Conservation (phyloP, 108 stramenopile species). For the Nitzschia sp. region DNA sequence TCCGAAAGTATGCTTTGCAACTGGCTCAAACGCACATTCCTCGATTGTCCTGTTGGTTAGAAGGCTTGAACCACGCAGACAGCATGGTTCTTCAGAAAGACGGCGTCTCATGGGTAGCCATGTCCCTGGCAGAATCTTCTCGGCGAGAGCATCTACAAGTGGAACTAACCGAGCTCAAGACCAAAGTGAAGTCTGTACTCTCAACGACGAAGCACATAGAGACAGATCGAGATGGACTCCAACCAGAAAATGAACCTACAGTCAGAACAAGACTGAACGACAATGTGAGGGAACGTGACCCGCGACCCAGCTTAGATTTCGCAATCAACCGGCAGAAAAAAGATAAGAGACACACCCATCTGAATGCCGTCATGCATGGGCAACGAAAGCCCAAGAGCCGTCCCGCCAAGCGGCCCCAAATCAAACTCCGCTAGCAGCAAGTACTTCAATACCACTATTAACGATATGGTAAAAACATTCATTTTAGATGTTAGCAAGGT, state of each 20-base stretch:
- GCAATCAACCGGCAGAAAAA: not conserved
- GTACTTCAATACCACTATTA: too few species aligned
- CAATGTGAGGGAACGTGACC: not conserved
- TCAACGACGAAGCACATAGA: constrained; percentile 22
- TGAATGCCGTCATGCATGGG: not conserved
- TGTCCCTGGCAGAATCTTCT: constrained; percentile 3
- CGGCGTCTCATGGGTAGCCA: constrained; percentile 4
- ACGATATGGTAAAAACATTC: too few species aligned
- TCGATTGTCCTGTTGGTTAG: constrained; percentile 39
- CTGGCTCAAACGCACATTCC: constrained; percentile 30
- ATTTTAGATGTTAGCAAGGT: too few species aligned
- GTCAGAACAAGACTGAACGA: constrained; percentile 2
- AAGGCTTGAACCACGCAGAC: constrained; percentile 45
- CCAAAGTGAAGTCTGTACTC: constrained; percentile 20
- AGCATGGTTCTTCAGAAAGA: constrained; percentile 13
- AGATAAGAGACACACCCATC: not conserved
- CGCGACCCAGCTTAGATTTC: not conserved
- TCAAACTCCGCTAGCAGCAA: too few species aligned
- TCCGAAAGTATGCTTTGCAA: constrained; percentile 17
- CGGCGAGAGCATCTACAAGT: constrained; percentile 13
- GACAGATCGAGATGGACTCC: not conserved
- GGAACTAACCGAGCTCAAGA: constrained; percentile 23
- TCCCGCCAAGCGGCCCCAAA: not conserved
- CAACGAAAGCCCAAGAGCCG: constrained; percentile 3
- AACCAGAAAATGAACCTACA: not conserved